Percentiles rank a stretch among this genome's conserved stretches.
phyloP scores from a whole-genome alignment of 2,329 filamentous ascomycete genomes.

The Alternaria gaisen region DNA sequence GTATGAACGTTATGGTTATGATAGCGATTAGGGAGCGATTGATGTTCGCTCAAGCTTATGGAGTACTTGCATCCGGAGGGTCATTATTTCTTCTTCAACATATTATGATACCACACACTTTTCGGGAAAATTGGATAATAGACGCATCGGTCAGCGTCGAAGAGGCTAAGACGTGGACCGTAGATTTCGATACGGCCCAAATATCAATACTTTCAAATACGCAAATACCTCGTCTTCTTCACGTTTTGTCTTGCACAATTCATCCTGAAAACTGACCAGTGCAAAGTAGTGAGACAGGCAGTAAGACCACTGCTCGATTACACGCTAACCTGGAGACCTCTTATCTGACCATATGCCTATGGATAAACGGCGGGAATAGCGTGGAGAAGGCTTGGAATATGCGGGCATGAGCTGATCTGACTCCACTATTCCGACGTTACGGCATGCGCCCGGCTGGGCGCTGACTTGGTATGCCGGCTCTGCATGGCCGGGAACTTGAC shows the following conservation, averaged over 20 bases:
- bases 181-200: background rate
- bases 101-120: constrained; percentile 28
- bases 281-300: background rate
- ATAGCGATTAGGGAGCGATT: constrained; percentile 6
- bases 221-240: background rate
- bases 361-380: background rate
- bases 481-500: background rate
- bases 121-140: constrained; percentile 6
- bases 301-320: background rate
- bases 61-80: background rate
- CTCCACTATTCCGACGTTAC: constrained; percentile 8
- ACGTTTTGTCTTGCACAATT: background rate
- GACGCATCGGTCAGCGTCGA: background rate
- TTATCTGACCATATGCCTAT: constrained; percentile 2
- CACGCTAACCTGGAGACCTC: background rate
- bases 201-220: background rate
- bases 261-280: background rate
- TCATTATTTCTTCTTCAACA: background rate
- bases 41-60: background rate
- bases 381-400: constrained; percentile 11
- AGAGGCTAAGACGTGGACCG: background rate
- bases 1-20: background rate
- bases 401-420: constrained; percentile 17
- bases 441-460: constrained; percentile 13
- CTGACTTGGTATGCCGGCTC: background rate